phyloP scores from a whole-genome alignment of 2,329 filamentous ascomycete genomes.

The Juglanconis juglandina region DNA sequence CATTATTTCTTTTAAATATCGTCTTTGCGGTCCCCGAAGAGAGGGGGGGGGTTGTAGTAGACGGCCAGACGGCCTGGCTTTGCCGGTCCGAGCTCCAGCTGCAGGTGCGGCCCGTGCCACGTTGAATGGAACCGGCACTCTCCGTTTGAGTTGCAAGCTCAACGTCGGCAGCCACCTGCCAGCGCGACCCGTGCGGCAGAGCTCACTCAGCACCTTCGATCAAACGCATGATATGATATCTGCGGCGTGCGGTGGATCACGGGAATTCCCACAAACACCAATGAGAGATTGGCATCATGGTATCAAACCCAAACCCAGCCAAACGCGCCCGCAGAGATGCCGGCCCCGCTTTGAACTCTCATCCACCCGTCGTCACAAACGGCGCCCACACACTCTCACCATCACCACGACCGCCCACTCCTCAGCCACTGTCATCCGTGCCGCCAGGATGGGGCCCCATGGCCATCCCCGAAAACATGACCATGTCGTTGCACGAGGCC shows the following conservation, averaged over 20 bases:
- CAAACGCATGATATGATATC: not conserved
- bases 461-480: not conserved
- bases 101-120: too few species aligned
- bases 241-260: not conserved
- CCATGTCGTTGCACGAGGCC: conserved; percentile 11
- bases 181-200: too few species aligned
- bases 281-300: not conserved
- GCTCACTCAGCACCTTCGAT: too few species aligned
- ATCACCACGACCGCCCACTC: not conserved
- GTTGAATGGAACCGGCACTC: too few species aligned
- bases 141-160: too few species aligned
- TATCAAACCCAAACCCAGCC: not conserved
- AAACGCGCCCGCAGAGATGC: not conserved
- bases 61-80: too few species aligned
- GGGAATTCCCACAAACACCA: not conserved
- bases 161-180: too few species aligned
- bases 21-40: too few species aligned
- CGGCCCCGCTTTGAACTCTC: not conserved
- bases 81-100: too few species aligned
- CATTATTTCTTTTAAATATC: too few species aligned
- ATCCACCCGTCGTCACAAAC: not conserved
- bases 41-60: too few species aligned
- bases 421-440: not conserved
- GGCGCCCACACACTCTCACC: not conserved
- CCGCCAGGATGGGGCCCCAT: not conserved